These are phyloP conservation scores for Podila verticillata DNA, from an alignment of 192 early-diverging fungal genomes.

Conservation along the genomic window DNA sequence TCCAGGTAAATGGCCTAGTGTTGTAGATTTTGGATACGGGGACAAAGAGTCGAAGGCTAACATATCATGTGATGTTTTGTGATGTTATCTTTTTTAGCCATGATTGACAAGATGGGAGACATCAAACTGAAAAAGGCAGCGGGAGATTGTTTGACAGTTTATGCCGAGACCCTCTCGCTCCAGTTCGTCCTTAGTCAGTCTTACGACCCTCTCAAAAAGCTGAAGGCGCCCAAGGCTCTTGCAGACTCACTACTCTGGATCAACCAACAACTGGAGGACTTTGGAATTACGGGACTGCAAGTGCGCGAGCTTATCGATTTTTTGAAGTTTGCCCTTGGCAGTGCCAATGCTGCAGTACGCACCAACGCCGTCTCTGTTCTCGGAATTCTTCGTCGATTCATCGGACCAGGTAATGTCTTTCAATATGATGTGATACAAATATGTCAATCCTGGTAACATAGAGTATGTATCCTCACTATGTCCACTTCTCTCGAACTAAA, in stretches of 20 bases:
- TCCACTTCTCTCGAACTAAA: no score
- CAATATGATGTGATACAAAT: constrained; percentile 7
- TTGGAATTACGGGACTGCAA: constrained; percentile 85
- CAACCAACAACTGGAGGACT: constrained; percentile 84
- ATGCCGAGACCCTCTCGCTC: constrained; percentile 80
- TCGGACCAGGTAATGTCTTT: constrained; percentile 72
- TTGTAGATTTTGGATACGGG: no score
- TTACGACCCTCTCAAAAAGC: constrained; percentile 78
- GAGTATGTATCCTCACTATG: no score
- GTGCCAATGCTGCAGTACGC: constrained; percentile 86
- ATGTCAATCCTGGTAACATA: no score
- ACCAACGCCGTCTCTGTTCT: constrained; percentile 83
- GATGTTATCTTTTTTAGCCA: constrained; percentile 55
- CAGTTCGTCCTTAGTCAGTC: constrained; percentile 84
- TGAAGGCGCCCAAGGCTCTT: constrained; percentile 91
- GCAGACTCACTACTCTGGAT: constrained; percentile 92
- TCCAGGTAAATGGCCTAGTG: constrained; percentile 57
- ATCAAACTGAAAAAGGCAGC: constrained; percentile 92
- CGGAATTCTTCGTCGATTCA: constrained; percentile 82
- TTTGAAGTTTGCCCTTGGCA: constrained; percentile 82
- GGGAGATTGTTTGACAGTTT: constrained; percentile 78
- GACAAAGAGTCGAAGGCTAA: no score
- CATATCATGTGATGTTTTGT: no score
- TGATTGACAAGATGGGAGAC: constrained; percentile 95
- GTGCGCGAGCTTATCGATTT: constrained; percentile 86